Percentiles rank a stretch among this genome's conserved stretches.
Evolutionary conservation across 352 stramenopile species (phyloP).

Genomic region (Globisporangium nagaii): DNA sequence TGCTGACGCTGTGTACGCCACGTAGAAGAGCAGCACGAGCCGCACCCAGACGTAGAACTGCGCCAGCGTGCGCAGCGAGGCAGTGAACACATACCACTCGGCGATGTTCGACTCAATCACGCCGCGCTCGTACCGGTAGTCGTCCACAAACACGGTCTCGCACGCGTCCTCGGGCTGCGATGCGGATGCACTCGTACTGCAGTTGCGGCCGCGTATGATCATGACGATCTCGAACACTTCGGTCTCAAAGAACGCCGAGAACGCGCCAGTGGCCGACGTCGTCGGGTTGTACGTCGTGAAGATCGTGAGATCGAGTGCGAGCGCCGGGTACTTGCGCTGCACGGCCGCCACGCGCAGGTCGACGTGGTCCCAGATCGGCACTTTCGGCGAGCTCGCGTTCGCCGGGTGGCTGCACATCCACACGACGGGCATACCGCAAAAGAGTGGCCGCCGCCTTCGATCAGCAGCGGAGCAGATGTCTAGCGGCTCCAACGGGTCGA

Average conservation of each 20-base stretch:
- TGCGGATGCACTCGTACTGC: neutral
- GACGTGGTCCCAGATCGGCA: conserved; percentile 19
- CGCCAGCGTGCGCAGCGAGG: conserved; percentile 19
- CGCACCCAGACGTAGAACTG: conserved; percentile 50
- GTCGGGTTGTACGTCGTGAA: conserved; percentile 12
- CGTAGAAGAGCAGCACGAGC: conserved; percentile 23
- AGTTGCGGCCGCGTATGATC: conserved; percentile 15
- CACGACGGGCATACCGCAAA: conserved; percentile 11
- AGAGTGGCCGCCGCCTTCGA: conserved; percentile 2
- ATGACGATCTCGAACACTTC: conserved; percentile 23
- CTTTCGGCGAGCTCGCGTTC: conserved; percentile 4
- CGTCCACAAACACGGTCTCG: conserved; percentile 38
- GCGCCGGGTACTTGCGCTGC: conserved; percentile 9
- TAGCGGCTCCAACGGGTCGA: conserved; percentile 1
- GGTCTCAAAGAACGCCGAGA: conserved; percentile 12
- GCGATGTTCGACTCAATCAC: conserved; percentile 24
- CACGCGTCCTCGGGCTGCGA: no score
- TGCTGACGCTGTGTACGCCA: conserved; percentile 14
- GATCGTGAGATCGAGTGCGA: conserved; percentile 13
- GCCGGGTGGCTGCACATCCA: conserved; percentile 5
- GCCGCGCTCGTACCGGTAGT: conserved; percentile 45
- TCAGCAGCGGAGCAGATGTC: conserved; percentile 9
- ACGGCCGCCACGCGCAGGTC: conserved; percentile 6
- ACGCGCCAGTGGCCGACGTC: neutral
- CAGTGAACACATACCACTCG: conserved; percentile 27